Conservation (phyloP, 257 asterid species). For the Nemophila menziesii region DNA sequence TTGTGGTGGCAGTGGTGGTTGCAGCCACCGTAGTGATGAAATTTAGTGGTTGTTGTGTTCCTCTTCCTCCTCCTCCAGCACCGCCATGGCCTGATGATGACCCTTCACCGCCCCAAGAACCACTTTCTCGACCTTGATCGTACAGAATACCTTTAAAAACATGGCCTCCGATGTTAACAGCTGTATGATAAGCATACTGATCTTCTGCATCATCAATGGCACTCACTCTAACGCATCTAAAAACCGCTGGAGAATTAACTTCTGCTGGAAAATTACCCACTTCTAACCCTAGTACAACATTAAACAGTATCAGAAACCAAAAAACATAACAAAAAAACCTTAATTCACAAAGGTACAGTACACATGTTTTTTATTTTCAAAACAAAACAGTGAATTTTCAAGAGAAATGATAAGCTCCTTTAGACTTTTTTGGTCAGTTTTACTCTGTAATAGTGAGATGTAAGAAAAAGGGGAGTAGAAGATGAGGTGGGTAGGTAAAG, state of each 20-base stretch:
- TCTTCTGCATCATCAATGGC: constrained; percentile 56
- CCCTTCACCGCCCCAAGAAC: constrained; percentile 19
- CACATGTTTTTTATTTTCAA: too few species aligned
- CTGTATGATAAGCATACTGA: constrained; percentile 64
- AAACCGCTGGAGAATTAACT: constrained; percentile 50
- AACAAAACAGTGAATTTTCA: background rate
- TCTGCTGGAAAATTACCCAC: constrained; percentile 58
- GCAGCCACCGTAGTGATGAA: constrained; percentile 18
- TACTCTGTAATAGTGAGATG: constrained; percentile 23
- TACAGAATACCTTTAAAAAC: constrained; percentile 69
- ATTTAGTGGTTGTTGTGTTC: constrained; percentile 19
- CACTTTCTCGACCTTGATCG: constrained; percentile 59
- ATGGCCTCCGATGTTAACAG: constrained; percentile 64
- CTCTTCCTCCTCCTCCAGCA: constrained; percentile 35
- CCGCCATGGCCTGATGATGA: too few species aligned
- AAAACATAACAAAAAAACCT: background rate
- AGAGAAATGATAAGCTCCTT: background rate
- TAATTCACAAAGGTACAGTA: background rate
- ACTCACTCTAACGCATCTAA: constrained; percentile 60
- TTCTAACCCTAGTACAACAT: constrained; percentile 43
- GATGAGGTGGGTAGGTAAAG: background rate
- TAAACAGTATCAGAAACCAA: background rate
- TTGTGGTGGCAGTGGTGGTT: constrained; percentile 8
- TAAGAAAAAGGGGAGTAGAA: constrained; percentile 6
- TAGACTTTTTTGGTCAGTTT: constrained; percentile 17